These are phyloP conservation scores for Coemansia sp. DNA, from an alignment of 192 early-diverging fungal genomes.

Conservation along the genomic window DNA sequence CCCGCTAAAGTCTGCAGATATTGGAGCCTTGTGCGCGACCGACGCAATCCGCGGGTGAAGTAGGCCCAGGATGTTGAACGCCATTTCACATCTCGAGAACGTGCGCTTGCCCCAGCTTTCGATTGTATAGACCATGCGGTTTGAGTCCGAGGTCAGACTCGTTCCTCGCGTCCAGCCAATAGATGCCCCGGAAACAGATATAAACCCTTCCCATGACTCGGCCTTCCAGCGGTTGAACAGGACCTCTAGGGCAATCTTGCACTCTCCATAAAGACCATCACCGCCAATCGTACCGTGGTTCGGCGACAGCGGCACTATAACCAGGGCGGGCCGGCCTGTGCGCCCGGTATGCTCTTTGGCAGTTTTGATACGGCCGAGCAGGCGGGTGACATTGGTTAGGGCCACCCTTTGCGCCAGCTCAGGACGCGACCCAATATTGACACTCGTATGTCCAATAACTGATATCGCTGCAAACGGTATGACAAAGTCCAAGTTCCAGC, in stretches of 20 bases:
- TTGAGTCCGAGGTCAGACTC: conserved; percentile 83
- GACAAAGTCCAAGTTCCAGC: conserved; percentile 89
- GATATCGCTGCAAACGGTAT: conserved; percentile 91
- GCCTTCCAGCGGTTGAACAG: conserved; percentile 85
- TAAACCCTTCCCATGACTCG: conserved; percentile 80
- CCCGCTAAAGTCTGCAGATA: conserved; percentile 86
- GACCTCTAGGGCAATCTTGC: conserved; percentile 85
- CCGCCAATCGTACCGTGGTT: conserved; percentile 92
- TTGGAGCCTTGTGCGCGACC: conserved; percentile 63
- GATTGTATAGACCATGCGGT: conserved; percentile 75
- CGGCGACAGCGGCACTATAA: conserved; percentile 84
- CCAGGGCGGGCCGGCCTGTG: conserved; percentile 73
- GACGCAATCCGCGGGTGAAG: conserved; percentile 73
- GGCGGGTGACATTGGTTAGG: conserved; percentile 83
- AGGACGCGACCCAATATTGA: conserved; percentile 72
- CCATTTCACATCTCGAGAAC: conserved; percentile 88
- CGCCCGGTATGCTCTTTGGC: conserved; percentile 71
- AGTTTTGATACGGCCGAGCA: conserved; percentile 79
- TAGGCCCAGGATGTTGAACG: conserved; percentile 87
- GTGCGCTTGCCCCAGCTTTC: conserved; percentile 82
- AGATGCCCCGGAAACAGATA: conserved; percentile 80
- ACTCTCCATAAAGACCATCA: conserved; percentile 89
- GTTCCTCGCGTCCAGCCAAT: conserved; percentile 97
- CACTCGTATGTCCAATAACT: conserved; percentile 77
- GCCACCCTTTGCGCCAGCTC: conserved; percentile 90